Evolutionary conservation across 164 flowering plant species (phyloP), one percentile per base, ranked within the genome.

Genomic region (Sedum album): DNA sequence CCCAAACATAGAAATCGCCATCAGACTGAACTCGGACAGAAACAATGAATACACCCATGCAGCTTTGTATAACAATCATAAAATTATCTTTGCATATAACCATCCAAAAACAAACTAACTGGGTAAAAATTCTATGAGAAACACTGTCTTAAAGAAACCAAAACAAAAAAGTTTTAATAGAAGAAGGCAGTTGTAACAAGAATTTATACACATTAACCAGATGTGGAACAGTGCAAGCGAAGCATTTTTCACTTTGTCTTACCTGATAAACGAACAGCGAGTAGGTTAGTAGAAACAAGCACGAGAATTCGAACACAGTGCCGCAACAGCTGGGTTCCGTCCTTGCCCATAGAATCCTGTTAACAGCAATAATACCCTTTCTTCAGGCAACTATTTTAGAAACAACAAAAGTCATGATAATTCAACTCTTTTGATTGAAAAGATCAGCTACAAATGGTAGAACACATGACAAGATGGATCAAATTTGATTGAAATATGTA

Each of bases 321-420:
- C 68, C 99, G 96, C 85, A 94, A 73, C 4, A 94, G 96, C 70
- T 94, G 99, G 69, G 99, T 94, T 67, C 90, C 96, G 81, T 88
- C 90, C 79, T 94, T 94, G 67, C 99, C 99, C 99, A 94, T 79
- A n/a, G 99, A 94, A 76, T 94, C 99, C 99, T 94, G 82, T 72
- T n/a, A 72, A 21, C 62, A 73, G 44, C 30, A 31, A 28, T 1
- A 74, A 66, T 26, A 28, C 49, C n/a, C 7, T 20, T 28, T 63
- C 68, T 25, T 21, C 13, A 69, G 9, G 66, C 41, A n/a, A n/a
- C n/a, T n/a, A n/a, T n/a, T n/a, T n/a, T n/a, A n/a, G n/a, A n/a
- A n/a, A n/a, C 0, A 30, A 7, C 10, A 4, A 23, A 26, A 35
- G 38, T n/a, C n/a, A n/a, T n/a, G 38, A 51, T 5, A 51, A 51